phyloP scores from a whole-genome alignment of 371 early-diverging fungal genomes.

The Furculomyces boomerangus region DNA sequence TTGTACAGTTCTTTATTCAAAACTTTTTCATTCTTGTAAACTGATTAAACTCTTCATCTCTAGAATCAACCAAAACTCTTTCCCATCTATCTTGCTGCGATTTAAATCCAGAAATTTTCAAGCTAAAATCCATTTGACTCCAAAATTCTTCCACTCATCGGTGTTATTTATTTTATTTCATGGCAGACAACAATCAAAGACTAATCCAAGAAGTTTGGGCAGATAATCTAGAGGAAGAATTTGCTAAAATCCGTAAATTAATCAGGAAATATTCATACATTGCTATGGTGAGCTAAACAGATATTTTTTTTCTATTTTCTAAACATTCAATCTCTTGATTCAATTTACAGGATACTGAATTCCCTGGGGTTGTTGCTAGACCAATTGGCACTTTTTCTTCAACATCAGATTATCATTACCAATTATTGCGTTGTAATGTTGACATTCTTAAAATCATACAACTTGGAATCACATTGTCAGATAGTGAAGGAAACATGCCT shows the following conservation, averaged over 20 bases:
- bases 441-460: conserved; percentile 98
- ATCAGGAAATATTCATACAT: conserved; percentile 90
- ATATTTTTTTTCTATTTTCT: not conserved
- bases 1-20: too few relatives aligned
- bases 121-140: too few relatives aligned
- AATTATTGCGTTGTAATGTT: conserved; percentile 96
- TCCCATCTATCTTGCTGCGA: too few relatives aligned
- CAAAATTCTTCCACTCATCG: too few relatives aligned
- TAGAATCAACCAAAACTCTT: too few relatives aligned
- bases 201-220: conserved; percentile 91
- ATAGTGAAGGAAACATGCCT: conserved; percentile 85
- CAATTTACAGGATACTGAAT: conserved; percentile 84
- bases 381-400: conserved; percentile 94
- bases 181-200: not conserved
- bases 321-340: not conserved
- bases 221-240: conserved; percentile 90
- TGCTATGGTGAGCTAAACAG: conserved; percentile 73
- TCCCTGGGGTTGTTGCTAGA: conserved; percentile 98
- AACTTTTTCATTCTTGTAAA: too few relatives aligned
- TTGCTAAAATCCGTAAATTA: conserved; percentile 74
- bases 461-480: conserved; percentile 93
- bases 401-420: conserved; percentile 94
- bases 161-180: too few relatives aligned
- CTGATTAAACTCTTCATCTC: too few relatives aligned
- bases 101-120: too few relatives aligned